Percentiles rank a stretch among this genome's conserved stretches.
phyloP scores from a whole-genome alignment of 441 rosid genomes.

The Adansonia madagascariensis region DNA sequence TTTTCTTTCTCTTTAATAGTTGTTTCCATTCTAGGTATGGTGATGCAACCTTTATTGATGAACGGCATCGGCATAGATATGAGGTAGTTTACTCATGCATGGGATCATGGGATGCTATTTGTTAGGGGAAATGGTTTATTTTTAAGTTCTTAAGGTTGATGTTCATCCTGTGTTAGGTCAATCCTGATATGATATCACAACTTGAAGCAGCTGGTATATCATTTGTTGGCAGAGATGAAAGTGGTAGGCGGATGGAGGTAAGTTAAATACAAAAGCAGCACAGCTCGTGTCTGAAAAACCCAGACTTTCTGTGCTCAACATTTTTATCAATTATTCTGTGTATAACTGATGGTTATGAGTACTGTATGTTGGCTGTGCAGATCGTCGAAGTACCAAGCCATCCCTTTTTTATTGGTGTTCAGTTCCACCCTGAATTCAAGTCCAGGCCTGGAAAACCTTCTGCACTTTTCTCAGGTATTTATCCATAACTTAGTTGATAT shows the following conservation, averaged over 20 bases:
- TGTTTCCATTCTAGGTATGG: slow-evolving; percentile 55
- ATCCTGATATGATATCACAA: slow-evolving; percentile 72
- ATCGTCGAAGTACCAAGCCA: slow-evolving; percentile 74
- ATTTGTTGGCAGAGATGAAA: slow-evolving; percentile 88
- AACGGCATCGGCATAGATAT: slow-evolving; percentile 92
- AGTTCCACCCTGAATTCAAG: slow-evolving; percentile 96
- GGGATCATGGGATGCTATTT: slow-evolving; percentile 5
- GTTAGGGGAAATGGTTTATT: background rate
- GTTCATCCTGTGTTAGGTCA: slow-evolving; percentile 52
- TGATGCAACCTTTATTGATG: slow-evolving; percentile 63
- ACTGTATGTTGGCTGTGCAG: slow-evolving; percentile 49
- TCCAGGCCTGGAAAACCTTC: slow-evolving; percentile 95
- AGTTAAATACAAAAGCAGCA: slow-evolving; percentile 21
- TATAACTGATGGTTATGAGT: slow-evolving; percentile 19
- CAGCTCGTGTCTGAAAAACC: background rate
- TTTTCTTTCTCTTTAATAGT: background rate
- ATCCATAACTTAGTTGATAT: background rate
- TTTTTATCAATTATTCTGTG: background rate
- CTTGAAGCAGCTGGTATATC: slow-evolving; percentile 79
- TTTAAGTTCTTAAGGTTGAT: slow-evolving; percentile 15
- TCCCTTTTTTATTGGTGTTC: slow-evolving; percentile 85
- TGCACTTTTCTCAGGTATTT: slow-evolving; percentile 71
- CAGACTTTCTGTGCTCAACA: background rate
- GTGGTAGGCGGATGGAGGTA: slow-evolving; percentile 89
- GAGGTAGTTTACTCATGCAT: slow-evolving; percentile 49